Conservation (phyloP, 2,329 filamentous ascomycete species). For the Trichophyton simii region DNA sequence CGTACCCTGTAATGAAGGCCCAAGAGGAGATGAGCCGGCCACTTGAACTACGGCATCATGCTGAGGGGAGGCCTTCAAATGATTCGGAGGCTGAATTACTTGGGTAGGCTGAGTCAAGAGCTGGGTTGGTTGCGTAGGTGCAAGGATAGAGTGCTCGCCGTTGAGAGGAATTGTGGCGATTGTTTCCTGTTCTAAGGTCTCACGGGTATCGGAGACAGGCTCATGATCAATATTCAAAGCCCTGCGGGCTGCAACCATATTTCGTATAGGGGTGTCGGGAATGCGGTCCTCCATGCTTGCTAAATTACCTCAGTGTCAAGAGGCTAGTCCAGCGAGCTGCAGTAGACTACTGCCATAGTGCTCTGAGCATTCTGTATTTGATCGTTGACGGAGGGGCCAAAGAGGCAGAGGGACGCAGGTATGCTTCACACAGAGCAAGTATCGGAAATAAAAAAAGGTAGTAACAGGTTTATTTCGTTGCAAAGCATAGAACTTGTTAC, state of each 20-base stretch:
- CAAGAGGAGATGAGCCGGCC: slow-evolving; percentile 72
- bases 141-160: slow-evolving; percentile 10
- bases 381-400: neutral
- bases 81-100: slow-evolving; percentile 31
- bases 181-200: slow-evolving; percentile 34
- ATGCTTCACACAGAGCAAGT: neutral
- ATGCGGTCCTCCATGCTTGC: slow-evolving; percentile 28
- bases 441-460: neutral
- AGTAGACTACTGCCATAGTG: neutral
- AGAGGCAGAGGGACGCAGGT: neutral
- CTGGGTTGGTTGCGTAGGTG: slow-evolving; percentile 40
- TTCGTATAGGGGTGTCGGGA: neutral
- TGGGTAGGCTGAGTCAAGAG: slow-evolving; percentile 50
- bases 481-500: neutral
- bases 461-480: neutral
- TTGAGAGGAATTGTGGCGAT: slow-evolving; percentile 37
- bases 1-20: slow-evolving; percentile 33
- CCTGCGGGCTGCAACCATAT: neutral
- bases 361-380: neutral
- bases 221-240: neutral
- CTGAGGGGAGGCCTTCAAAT: slow-evolving; percentile 22
- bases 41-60: slow-evolving; percentile 53
- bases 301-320: neutral
- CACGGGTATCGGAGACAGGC: neutral
- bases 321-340: neutral